Conservation (phyloP, 2,329 filamentous ascomycete genomes). For the Chaetomium olivaceum region DNA sequence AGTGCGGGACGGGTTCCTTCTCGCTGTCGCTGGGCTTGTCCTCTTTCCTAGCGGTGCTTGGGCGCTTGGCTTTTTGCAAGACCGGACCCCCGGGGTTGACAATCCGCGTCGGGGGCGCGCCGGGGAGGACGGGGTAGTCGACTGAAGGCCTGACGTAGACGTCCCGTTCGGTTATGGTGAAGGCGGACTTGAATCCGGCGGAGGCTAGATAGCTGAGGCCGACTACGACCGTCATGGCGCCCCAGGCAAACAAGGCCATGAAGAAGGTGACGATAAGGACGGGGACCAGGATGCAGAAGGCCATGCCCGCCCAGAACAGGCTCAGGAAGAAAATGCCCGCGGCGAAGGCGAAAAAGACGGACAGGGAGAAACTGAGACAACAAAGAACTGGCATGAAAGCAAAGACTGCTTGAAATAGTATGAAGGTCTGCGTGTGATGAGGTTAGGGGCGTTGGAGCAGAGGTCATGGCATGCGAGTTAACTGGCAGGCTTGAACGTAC, state of each 20-base stretch:
- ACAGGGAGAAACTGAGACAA: constrained; percentile 66
- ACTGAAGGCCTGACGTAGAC: neutral
- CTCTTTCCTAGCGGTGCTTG: too few species aligned
- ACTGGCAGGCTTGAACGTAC: constrained; percentile 47
- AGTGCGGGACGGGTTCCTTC: too few species aligned
- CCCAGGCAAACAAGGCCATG: constrained; percentile 64
- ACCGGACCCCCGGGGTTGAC: too few species aligned
- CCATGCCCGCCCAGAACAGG: constrained; percentile 67
- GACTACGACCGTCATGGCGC: constrained; percentile 65
- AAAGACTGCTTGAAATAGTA: constrained; percentile 64
- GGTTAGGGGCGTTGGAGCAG: constrained; percentile 8
- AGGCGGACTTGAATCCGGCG: constrained; percentile 27
- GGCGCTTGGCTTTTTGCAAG: too few species aligned
- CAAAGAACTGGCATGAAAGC: constrained; percentile 67
- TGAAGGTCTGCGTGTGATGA: constrained; percentile 58
- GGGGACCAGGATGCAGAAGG: constrained; percentile 67
- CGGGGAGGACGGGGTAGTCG: neutral
- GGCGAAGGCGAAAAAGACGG: constrained; percentile 62
- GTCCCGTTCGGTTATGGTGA: neutral
- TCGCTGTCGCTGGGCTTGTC: too few species aligned
- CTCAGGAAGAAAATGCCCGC: constrained; percentile 64
- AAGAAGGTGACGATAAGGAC: constrained; percentile 66
- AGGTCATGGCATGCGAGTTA: neutral
- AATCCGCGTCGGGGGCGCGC: too few species aligned
- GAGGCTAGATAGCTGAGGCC: constrained; percentile 51